Conservation (phyloP, 2,329 filamentous ascomycete genomes). For the Ramichloridium luteum region DNA sequence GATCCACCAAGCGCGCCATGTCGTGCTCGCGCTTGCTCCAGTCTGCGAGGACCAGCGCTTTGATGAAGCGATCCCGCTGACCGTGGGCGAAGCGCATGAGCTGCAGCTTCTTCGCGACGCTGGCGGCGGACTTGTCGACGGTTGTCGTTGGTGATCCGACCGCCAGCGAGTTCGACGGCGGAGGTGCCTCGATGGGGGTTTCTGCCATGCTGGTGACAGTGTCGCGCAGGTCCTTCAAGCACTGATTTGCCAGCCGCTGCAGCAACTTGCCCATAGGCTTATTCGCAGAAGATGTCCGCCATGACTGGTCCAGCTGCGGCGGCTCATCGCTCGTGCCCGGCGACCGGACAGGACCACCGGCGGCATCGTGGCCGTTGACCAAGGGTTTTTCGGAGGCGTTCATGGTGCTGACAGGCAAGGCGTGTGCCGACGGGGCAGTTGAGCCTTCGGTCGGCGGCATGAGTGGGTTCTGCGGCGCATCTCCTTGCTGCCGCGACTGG, state of each 20-base stretch:
- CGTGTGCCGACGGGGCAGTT: neutral
- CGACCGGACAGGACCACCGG: conserved; percentile 1
- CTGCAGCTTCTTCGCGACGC: conserved; percentile 61
- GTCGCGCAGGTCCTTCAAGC: conserved; percentile 64
- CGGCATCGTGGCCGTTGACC: conserved; percentile 10
- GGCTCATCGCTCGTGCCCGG: conserved; percentile 24
- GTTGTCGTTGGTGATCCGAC: conserved; percentile 29
- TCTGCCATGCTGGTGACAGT: conserved; percentile 59
- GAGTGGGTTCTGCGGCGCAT: neutral
- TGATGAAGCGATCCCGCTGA: conserved; percentile 79
- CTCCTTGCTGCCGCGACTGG: neutral
- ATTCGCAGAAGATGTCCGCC: conserved; percentile 56
- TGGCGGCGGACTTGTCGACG: conserved; percentile 48
- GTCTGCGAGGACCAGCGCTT: conserved; percentile 77
- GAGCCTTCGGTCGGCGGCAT: neutral
- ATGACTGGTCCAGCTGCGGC: conserved; percentile 46
- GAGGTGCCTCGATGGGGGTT: conserved; percentile 35
- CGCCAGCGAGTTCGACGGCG: conserved; percentile 33
- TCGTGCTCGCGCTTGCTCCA: conserved; percentile 67
- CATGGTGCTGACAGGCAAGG: neutral
- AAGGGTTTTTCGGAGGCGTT: neutral
- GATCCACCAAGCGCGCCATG: conserved; percentile 78
- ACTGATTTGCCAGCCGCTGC: conserved; percentile 67
- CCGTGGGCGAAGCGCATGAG: conserved; percentile 68
- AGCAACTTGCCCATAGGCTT: conserved; percentile 65